Evolutionary conservation across 2,329 filamentous ascomycete species (phyloP), one percentile per base, ranked within the genome.

Genomic region (Basipetospora sp.): DNA sequence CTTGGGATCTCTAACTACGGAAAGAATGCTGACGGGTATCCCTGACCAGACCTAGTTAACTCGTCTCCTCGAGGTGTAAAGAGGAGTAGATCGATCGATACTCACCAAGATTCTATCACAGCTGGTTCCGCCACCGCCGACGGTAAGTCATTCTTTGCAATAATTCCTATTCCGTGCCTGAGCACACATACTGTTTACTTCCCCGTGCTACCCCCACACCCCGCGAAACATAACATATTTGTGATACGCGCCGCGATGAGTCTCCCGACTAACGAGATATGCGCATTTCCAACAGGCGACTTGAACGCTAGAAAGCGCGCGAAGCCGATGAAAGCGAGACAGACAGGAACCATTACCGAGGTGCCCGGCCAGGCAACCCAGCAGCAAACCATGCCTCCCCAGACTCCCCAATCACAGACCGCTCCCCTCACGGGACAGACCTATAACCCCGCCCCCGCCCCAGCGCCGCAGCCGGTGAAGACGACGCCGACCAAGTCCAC

Each of bases 401-500:
- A 72, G 45, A 71, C 65, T 36, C 65, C 68, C 16, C 69, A 71
- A 50, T 58, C 67, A 41, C 64, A 67, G 47, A 65, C 58, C 51
- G 57, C 58, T 38, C 50, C 64, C 13, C 50, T 66, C 39, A 60
- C 64, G 4, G 56, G 50, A 16, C 67, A 68, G 43, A 48, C 55
- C 35, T 64, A 63, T 44, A 48, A 36, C 14, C 14, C 42, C 34
- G 47, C 58, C 14, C 52, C 60, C 3, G 47, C 55, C 14, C 59
- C 53, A 47, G 50, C 58, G 50, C 43, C 59, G 56, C 58, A 74
- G 55, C 83, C 85, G 13, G 76, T 82, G 16, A 90, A 88, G 58
- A 71, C 79, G 3, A 85, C 85, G 3, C 81, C 83, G 4, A 78
- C 78, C 25, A 92, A 92, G 60, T 69, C 76, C 8, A 83, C 88